phyloP scores from a whole-genome alignment of 805 yeast species.

The Babjeviella inositovora region DNA sequence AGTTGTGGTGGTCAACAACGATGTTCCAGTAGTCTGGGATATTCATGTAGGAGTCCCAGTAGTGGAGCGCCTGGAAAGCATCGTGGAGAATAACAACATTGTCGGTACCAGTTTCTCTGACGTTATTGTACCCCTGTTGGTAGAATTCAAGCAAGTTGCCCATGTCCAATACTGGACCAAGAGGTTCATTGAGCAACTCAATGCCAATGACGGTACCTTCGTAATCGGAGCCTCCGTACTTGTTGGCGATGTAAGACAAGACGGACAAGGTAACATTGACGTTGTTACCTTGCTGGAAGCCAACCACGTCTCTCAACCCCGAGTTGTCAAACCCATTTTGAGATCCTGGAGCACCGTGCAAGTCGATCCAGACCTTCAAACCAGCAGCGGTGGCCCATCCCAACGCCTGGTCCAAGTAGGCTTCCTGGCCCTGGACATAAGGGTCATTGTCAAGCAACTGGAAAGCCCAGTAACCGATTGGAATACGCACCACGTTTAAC shows the following conservation, averaged over 20 bases:
- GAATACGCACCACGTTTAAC: conserved; percentile 57
- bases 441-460: conserved; percentile 34
- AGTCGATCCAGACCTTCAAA: conserved; percentile 56
- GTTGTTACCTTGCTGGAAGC: conserved; percentile 15
- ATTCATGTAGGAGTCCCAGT: no score
- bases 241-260: conserved; percentile 28
- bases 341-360: conserved; percentile 75
- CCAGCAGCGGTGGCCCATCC: conserved; percentile 49
- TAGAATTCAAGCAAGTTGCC: conserved; percentile 20
- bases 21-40: conserved; percentile 50
- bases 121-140: conserved; percentile 20
- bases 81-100: conserved; percentile 46
- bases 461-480: conserved; percentile 77
- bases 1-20: conserved; percentile 78
- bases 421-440: conserved; percentile 49
- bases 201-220: conserved; percentile 52
- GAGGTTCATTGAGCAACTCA: conserved; percentile 60
- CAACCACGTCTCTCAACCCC: conserved; percentile 36
- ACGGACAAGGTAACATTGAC: conserved; percentile 30
- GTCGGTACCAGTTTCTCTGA: conserved; percentile 19
- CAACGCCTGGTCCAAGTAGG: conserved; percentile 46
- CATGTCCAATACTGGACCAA: conserved; percentile 33
- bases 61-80: conserved; percentile 39
- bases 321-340: conserved; percentile 82
- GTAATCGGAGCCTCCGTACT: conserved; percentile 31